Conservation (phyloP, 1,284 basidiomycete genomes). For the Cutaneotrichosporon curvatum region DNA sequence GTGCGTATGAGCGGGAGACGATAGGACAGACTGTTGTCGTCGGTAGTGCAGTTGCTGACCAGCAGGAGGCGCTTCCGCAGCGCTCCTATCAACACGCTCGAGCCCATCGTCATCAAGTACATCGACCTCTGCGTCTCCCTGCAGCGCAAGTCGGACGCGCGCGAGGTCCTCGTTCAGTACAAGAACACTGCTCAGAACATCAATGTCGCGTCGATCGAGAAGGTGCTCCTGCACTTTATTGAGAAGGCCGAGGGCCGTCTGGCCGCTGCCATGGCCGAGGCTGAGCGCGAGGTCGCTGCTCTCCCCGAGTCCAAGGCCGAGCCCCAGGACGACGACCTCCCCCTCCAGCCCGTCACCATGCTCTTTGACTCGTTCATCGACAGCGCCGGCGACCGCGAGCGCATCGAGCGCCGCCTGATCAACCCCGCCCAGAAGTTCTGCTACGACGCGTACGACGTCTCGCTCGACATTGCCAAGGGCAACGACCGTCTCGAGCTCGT, state of each 20-base stretch:
- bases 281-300: slow-evolving; percentile 68
- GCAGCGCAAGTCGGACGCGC: slow-evolving; percentile 86
- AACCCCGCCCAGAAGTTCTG: slow-evolving; percentile 97
- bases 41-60: not conserved
- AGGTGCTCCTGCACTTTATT: slow-evolving; percentile 84
- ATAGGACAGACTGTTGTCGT: not conserved
- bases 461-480: slow-evolving; percentile 93
- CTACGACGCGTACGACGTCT: slow-evolving; percentile 97
- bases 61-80: slow-evolving; percentile 78
- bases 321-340: slow-evolving; percentile 38
- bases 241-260: slow-evolving; percentile 82
- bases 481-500: slow-evolving; percentile 89
- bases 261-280: slow-evolving; percentile 70
- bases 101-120: slow-evolving; percentile 82
- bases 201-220: slow-evolving; percentile 84
- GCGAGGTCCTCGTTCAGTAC: slow-evolving; percentile 86
- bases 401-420: slow-evolving; percentile 90
- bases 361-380: slow-evolving; percentile 43
- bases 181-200: slow-evolving; percentile 94
- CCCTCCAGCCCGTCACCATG: slow-evolving; percentile 42
- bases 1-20: slow-evolving; percentile 24
- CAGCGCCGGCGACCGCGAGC: slow-evolving; percentile 73
- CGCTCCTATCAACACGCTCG: slow-evolving; percentile 78
- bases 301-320: slow-evolving; percentile 57
- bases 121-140: slow-evolving; percentile 94